Base-by-base conservation (phyloP, 2,329 filamentous ascomycete species). In the Cadophora sp. region DNA sequence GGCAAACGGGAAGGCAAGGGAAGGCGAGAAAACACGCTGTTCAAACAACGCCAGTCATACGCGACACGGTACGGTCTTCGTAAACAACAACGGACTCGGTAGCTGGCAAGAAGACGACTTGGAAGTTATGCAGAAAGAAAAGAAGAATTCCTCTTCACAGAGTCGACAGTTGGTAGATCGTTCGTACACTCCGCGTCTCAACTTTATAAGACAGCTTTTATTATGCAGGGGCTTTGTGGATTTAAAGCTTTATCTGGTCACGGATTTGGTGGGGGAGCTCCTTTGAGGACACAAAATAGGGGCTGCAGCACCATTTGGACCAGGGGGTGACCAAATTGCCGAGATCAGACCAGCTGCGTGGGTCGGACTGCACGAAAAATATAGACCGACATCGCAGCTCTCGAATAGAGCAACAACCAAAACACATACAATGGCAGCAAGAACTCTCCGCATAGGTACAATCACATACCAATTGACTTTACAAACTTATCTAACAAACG, bases 401-500 rank as follows among this genome's bases (percentile, higher is more conserved):
- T 26, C 46, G 59, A 8, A 46, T 31, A 34, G 19, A 64, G n/a
- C 37, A 65, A 66, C 37, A 19, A 68, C 50, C 43, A 48, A 61
- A 65, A 40, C 34, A 64, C 29, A 68, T 69, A 80, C 73, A 76
- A 89, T 90, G 87, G 88, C 88, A 78, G 83, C 88, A 76, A 83
- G 88, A 79, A 86, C 89, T 69, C 84, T 92, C 69, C 86, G 88
- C 79, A 92, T 92, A 81, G 90, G 89, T 91, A 79, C 22, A 34
- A 79, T 34, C 19, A 1, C 22, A 12, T 22, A 55, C 60, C 61
- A 71, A 68, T 66, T 68, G 66, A 62, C 50, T 48, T 34, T 34
- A 19, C 8, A n/a, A 16, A 9, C 16, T 11, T 19, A 40, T 27
- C 53, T 68, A 66, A 69, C 60, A 63, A 3, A 53, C 26, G 67